phyloP scores from a whole-genome alignment of 2,329 filamentous ascomycete genomes.

The Rutstroemia sydowiana region DNA sequence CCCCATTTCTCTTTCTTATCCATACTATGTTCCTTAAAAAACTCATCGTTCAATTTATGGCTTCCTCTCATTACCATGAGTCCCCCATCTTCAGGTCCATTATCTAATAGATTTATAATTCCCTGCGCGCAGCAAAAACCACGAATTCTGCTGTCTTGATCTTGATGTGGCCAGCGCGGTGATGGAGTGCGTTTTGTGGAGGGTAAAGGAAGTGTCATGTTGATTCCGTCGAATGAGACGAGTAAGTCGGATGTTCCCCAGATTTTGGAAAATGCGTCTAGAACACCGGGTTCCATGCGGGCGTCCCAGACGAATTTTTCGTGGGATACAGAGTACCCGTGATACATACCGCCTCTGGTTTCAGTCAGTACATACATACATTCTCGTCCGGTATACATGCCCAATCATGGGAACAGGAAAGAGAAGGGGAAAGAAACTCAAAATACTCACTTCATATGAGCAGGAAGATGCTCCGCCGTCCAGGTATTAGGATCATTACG shows the following conservation, averaged over 20 bases:
- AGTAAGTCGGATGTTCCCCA: slow-evolving; percentile 36
- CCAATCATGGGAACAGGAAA: too few species aligned
- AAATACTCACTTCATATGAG: slow-evolving; percentile 26
- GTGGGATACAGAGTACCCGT: slow-evolving; percentile 32
- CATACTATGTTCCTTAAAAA: slow-evolving; percentile 12
- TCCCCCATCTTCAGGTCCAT: slow-evolving; percentile 29
- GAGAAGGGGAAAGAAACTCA: too few species aligned
- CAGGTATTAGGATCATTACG: slow-evolving; percentile 26
- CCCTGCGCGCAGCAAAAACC: slow-evolving; percentile 38
- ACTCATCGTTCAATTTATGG: slow-evolving; percentile 24
- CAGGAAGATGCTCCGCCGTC: slow-evolving; percentile 30
- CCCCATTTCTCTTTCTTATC: background rate
- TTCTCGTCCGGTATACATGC: background rate
- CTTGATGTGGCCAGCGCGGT: slow-evolving; percentile 37
- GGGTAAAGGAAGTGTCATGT: slow-evolving; percentile 35
- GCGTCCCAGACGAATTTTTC: slow-evolving; percentile 34
- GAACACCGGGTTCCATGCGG: slow-evolving; percentile 32
- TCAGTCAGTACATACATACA: background rate
- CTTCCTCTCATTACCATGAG: slow-evolving; percentile 28
- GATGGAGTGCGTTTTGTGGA: too few species aligned
- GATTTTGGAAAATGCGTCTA: slow-evolving; percentile 33
- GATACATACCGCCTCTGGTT: slow-evolving; percentile 31
- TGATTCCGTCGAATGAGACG: slow-evolving; percentile 38
- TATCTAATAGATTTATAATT: slow-evolving; percentile 33
- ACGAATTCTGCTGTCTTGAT: slow-evolving; percentile 30